Percentiles rank a stretch among this genome's conserved stretches.
These are phyloP conservation scores for Ceratobasidium sp. DNA, from an alignment of 1,284 basidiomycete species.

Conservation along the genomic window DNA sequence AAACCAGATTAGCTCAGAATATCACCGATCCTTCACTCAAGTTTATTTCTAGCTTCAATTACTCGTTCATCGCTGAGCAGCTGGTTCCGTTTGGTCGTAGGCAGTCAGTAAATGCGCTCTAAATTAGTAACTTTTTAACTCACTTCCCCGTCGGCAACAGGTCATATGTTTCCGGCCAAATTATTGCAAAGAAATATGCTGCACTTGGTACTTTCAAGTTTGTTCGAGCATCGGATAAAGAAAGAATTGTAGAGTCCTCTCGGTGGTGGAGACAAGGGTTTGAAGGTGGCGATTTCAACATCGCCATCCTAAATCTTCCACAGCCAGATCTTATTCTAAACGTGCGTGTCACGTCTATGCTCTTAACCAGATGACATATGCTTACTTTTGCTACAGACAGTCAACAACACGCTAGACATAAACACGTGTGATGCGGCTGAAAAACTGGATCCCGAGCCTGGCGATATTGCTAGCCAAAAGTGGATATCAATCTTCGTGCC, in stretches of 20 bases:
- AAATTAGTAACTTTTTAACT: constrained; percentile 48
- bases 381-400: constrained; percentile 49
- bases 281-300: constrained; percentile 17
- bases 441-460: constrained; percentile 34
- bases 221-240: constrained; percentile 46
- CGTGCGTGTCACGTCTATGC: background rate
- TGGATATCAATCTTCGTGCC: constrained; percentile 70
- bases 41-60: constrained; percentile 63
- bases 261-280: constrained; percentile 68
- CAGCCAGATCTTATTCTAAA: constrained; percentile 48
- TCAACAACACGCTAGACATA: constrained; percentile 80
- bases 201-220: constrained; percentile 28
- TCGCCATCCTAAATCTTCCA: constrained; percentile 42
- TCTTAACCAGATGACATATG: background rate
- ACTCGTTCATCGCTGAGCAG: constrained; percentile 73
- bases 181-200: constrained; percentile 36
- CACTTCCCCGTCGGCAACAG: constrained; percentile 59
- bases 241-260: constrained; percentile 73
- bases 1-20: constrained; percentile 60
- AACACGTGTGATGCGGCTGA: constrained; percentile 70
- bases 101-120: constrained; percentile 62
- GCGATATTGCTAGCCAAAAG: constrained; percentile 43
- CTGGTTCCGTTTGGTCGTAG: constrained; percentile 74
- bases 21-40: constrained; percentile 54
- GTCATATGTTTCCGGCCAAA: constrained; percentile 36